Percentiles rank a stretch among this genome's conserved stretches.
These are phyloP conservation scores for Huiozyma sinensis DNA, from an alignment of 805 yeast species.

Conservation along the genomic window DNA sequence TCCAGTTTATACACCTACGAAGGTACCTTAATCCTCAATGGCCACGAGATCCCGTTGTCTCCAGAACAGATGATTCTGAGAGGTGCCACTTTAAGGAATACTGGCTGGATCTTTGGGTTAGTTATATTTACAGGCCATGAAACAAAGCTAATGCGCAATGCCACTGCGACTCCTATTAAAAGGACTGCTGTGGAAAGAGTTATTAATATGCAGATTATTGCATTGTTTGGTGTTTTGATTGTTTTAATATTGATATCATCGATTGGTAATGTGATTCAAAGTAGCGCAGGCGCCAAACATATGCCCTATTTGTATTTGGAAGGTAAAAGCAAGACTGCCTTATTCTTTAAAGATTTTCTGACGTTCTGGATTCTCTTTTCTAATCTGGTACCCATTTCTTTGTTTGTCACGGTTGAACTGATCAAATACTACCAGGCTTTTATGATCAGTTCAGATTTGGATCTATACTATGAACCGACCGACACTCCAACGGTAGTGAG, in stretches of 20 bases:
- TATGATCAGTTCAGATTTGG: conserved; percentile 88
- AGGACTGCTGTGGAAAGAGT: conserved; percentile 94
- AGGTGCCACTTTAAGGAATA: conserved; percentile 92
- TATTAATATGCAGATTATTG: conserved; percentile 85
- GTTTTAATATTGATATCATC: conserved; percentile 71
- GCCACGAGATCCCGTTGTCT: conserved; percentile 53
- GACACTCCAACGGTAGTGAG: conserved; percentile 94
- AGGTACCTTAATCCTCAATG: conserved; percentile 58
- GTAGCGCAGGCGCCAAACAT: conserved; percentile 36
- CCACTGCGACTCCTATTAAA: conserved; percentile 96
- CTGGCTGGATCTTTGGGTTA: conserved; percentile 89
- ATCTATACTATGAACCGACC: conserved; percentile 74
- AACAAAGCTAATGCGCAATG: conserved; percentile 95
- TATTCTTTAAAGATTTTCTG: conserved; percentile 77
- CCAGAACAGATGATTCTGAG: conserved; percentile 89
- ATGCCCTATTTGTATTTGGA: conserved; percentile 58
- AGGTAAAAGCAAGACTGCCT: conserved; percentile 53
- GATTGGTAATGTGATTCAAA: conserved; percentile 73
- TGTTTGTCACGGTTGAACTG: conserved; percentile 92
- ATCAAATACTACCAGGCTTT: conserved; percentile 93
- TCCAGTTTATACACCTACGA: conserved; percentile 90
- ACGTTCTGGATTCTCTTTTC: conserved; percentile 96
- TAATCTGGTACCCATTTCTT: conserved; percentile 92
- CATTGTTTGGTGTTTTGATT: conserved; percentile 71
- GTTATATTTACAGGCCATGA: conserved; percentile 97